These are phyloP conservation scores for Trypanosoma theileri DNA, from an alignment of 208 protist species.

Conservation along the genomic window DNA sequence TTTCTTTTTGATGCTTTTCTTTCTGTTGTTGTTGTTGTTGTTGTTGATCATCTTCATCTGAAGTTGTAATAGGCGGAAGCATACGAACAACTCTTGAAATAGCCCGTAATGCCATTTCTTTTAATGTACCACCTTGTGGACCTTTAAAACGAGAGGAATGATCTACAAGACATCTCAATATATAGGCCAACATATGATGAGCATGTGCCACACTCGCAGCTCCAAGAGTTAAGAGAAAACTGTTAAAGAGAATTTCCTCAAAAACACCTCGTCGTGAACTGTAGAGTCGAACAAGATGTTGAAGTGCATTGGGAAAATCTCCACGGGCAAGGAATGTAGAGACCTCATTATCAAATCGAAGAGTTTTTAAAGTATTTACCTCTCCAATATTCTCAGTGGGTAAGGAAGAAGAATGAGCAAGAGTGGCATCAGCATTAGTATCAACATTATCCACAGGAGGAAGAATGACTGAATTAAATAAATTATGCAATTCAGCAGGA, in stretches of 20 bases:
- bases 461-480: conserved; percentile 1
- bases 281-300: conserved; percentile 59
- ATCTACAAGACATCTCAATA: conserved; percentile 55
- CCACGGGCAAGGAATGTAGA: conserved; percentile 68
- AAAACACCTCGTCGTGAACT: conserved; percentile 42
- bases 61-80: conserved; percentile 40
- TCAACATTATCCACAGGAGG: background rate
- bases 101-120: conserved; percentile 57
- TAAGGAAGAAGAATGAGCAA: background rate
- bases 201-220: conserved; percentile 60
- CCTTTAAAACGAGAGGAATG: conserved; percentile 44
- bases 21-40: conserved; percentile 12
- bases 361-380: background rate
- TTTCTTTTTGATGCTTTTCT: background rate
- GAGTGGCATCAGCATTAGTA: background rate
- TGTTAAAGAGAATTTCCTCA: conserved; percentile 67
- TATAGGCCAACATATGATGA: conserved; percentile 74
- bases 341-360: conserved; percentile 66
- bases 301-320: conserved; percentile 47
- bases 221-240: conserved; percentile 62
- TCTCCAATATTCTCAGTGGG: background rate
- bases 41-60: conserved; percentile 3
- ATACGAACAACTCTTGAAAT: conserved; percentile 40
- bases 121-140: conserved; percentile 52
- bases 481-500: conserved; percentile 17